phyloP scores from a whole-genome alignment of 176 grass and related monocot genomes.

The Carex pumila region DNA sequence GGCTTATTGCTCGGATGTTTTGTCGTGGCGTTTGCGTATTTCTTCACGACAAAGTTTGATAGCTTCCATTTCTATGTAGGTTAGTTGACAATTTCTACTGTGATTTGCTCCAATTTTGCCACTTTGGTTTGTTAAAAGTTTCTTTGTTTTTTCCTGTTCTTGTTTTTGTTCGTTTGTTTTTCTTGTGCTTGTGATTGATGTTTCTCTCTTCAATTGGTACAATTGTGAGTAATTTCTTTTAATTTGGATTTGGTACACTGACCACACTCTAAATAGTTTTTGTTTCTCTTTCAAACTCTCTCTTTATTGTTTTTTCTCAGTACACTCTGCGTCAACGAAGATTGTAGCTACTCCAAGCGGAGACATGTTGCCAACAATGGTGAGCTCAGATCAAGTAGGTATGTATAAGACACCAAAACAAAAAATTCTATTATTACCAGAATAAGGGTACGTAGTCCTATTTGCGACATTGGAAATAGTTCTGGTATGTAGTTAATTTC shows the following conservation, averaged over 20 bases:
- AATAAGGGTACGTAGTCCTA: neutral
- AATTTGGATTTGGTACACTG: conserved; percentile 16
- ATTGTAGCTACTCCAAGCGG: conserved; percentile 2
- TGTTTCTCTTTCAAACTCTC: neutral
- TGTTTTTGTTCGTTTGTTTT: neutral
- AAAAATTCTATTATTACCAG: neutral
- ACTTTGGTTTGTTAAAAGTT: neutral
- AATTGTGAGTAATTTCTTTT: neutral
- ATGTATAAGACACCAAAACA: neutral
- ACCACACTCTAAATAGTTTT: neutral
- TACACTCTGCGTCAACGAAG: conserved; percentile 1
- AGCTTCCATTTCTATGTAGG: conserved; percentile 42
- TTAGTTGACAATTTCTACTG: conserved; percentile 12
- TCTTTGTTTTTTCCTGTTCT: neutral
- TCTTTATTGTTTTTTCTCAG: conserved; percentile 2
- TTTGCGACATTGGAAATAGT: neutral
- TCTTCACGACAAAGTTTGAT: conserved; percentile 63
- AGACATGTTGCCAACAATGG: neutral
- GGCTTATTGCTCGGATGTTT: conserved; percentile 44
- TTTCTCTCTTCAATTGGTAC: neutral
- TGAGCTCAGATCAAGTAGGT: conserved; percentile 13
- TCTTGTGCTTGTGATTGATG: conserved; percentile 15
- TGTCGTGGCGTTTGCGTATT: conserved; percentile 49
- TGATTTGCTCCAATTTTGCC: neutral
- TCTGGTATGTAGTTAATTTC: neutral